These are phyloP conservation scores for Clarkia xantiana DNA, from an alignment of 345 rosid species.

Conservation along the genomic window DNA sequence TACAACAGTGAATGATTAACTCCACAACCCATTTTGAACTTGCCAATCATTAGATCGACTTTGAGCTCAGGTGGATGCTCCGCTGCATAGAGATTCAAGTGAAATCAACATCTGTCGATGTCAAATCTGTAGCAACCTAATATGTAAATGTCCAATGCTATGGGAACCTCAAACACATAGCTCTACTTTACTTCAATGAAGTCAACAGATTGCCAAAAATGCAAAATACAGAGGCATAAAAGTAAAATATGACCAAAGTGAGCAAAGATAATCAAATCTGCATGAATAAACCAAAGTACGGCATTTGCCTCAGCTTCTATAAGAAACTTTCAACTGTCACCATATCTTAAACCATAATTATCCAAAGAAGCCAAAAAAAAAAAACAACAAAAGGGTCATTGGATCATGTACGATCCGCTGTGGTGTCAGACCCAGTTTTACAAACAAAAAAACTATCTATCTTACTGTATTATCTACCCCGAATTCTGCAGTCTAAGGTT, in stretches of 20 bases:
- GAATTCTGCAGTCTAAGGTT: background rate
- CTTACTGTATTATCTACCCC: background rate
- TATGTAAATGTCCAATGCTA: too few relatives aligned
- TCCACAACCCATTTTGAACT: too few relatives aligned
- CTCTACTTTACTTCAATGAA: background rate
- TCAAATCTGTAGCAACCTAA: too few relatives aligned
- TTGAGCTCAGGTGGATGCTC: too few relatives aligned
- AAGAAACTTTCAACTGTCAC: slow-evolving; percentile 4
- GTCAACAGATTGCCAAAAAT: background rate
- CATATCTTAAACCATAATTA: slow-evolving; percentile 1
- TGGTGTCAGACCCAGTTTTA: background rate
- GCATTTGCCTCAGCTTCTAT: background rate
- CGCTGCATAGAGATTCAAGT: too few relatives aligned
- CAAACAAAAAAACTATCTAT: background rate
- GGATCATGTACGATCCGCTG: background rate
- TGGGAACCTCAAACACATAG: background rate
- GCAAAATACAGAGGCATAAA: background rate
- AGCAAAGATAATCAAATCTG: background rate
- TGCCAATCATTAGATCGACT: too few relatives aligned
- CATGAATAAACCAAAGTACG: background rate
- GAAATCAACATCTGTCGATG: too few relatives aligned
- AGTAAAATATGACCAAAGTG: background rate
- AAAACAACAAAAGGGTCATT: background rate
- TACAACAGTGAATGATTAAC: too few relatives aligned
- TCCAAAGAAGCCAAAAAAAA: background rate